A percentile compares a stretch with the other conserved stretches of the same genome.
These are phyloP conservation scores for Aspergillus sparsus DNA, from an alignment of 495 filamentous ascomycete species.

Conservation along the genomic window DNA sequence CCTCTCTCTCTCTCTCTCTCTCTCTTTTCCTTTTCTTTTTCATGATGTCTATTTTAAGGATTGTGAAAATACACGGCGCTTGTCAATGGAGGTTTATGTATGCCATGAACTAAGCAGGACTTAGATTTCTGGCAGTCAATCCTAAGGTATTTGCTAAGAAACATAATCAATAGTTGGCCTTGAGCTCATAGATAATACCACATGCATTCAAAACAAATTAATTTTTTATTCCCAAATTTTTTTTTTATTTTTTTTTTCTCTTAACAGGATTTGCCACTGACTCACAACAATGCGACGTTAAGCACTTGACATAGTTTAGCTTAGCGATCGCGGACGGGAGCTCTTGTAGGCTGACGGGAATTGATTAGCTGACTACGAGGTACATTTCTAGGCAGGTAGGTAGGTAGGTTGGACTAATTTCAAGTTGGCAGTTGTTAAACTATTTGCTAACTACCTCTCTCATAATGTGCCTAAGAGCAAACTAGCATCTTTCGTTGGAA, in stretches of 20 bases:
- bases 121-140: conserved; percentile 25
- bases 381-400: no score
- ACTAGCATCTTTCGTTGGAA: no score
- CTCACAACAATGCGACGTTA: no score
- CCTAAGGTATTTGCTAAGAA: conserved; percentile 22
- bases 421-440: no score
- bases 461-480: no score
- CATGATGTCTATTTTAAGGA: conserved; percentile 6
- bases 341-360: no score
- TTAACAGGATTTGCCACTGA: neutral
- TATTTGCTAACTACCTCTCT: no score
- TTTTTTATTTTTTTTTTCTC: neutral
- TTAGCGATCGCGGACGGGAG: no score
- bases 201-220: conserved; percentile 15
- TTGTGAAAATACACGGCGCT: conserved; percentile 14
- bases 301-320: no score
- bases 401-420: no score
- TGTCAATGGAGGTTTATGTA: conserved; percentile 18
- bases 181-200: conserved; percentile 24
- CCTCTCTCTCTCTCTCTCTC: conserved; percentile 1
- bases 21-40: conserved; percentile 10
- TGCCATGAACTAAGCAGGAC: conserved; percentile 31
- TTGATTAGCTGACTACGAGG: no score
- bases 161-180: conserved; percentile 29
- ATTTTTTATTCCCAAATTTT: neutral